Base-by-base conservation (phyloP, 176 grass and related monocot genomes). In the Calamus simplicifolius region DNA sequence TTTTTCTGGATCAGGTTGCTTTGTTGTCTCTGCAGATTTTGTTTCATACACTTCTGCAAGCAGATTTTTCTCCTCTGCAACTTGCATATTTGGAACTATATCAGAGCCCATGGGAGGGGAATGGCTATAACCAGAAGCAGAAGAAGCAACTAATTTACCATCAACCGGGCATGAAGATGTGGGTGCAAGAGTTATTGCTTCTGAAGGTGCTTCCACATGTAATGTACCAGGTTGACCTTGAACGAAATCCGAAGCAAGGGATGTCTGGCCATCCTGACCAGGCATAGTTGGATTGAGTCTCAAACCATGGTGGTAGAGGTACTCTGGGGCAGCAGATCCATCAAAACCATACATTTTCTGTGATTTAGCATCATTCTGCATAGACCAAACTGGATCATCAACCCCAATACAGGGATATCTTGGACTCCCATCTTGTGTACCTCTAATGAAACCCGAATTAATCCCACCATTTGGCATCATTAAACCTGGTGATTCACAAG, bases 381-480 rank as follows among this genome's bases (percentile, higher is more conserved):
- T 64, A 60, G 79, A 50, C 78, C 80, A 71, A 25, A 84, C 72
- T 70, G 68, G 67, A 48, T 87, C 80, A 70, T 86, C 85, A 73
- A 69, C 67, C 29, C 59, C 64, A 28, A 66, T 23, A 65, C 61
- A 69, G 21, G 69, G 69, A 62, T 85, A 27, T 73, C 71, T 85
- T 27, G 92, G 92, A 66, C 78, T 97, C 51, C 69, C 81, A 69
- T 97, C 92, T 19, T 75, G 80, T 35, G 72, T 76, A 77, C 35
- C 8, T 43, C 6, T 43, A 3, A 43, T 43, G 35, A 43, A 43
- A 43, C 35, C 35, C 7, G 35, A 43, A 13, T 43, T 43, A 0
- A 43, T 43, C 35, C 35, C 35, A 13, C 35, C 35, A 43, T 43
- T 43, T 43, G 63, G 68, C 82, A 80, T 81, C 14, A 82, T 70